Evolutionary conservation across 1,284 basidiomycete species (phyloP).

Genomic region (Ceratobasidium sp.): DNA sequence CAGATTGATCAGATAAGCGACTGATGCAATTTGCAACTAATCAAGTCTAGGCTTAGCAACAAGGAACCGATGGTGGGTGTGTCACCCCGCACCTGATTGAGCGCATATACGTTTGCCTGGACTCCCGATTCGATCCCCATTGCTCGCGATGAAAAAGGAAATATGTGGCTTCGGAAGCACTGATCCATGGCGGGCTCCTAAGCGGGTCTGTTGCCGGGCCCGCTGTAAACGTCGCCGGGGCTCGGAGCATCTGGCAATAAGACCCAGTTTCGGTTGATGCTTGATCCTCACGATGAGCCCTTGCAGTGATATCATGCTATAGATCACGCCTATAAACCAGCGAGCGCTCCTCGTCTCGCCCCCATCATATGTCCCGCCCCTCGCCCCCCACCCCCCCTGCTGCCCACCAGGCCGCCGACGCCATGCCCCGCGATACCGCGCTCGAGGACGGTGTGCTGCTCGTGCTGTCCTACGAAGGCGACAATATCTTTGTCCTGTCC

Average conservation of each 20-base stretch:
- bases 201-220: not conserved
- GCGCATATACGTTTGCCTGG: no score
- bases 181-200: not conserved
- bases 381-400: slow-evolving; percentile 21
- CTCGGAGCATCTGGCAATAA: no score
- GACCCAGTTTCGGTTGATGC: no score
- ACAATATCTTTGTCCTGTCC: slow-evolving; percentile 36
- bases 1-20: slow-evolving; percentile 16
- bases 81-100: not conserved
- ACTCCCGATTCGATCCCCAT: not conserved
- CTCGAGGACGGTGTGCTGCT: slow-evolving; percentile 40
- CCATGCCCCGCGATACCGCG: slow-evolving; percentile 22
- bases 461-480: slow-evolving; percentile 34
- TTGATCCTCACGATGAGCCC: slow-evolving; percentile 1
- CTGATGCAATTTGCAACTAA: slow-evolving; percentile 14
- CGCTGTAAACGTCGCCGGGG: no score
- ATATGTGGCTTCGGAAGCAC: no score
- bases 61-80: not conserved
- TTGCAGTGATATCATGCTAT: slow-evolving; percentile 2
- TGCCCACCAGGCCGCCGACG: slow-evolving; percentile 31
- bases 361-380: slow-evolving; percentile 20
- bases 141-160: no score
- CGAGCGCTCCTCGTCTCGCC: slow-evolving; percentile 2
- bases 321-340: slow-evolving; percentile 20
- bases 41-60: not conserved